A percentile compares a stretch with the other conserved stretches of the same genome.
Evolutionary conservation across 768 basidiomycete species (phyloP).

Genomic region (Pleurotus djamor): DNA sequence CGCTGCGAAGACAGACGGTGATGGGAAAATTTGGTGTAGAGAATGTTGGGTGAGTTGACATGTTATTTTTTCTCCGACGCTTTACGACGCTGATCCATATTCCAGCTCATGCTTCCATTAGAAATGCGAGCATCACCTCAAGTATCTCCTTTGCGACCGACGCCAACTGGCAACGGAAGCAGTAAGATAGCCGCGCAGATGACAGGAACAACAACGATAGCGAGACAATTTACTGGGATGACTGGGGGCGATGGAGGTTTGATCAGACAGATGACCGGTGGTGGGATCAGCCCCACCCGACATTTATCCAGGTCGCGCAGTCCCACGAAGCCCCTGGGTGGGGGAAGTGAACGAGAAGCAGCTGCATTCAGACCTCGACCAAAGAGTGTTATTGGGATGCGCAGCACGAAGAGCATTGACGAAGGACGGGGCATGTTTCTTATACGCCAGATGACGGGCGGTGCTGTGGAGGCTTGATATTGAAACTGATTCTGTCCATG

Average conservation of each 20-base stretch:
- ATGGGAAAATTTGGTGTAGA: slow-evolving; percentile 79
- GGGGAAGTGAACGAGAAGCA: slow-evolving; percentile 13
- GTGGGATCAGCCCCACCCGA: slow-evolving; percentile 63
- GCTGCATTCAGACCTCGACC: slow-evolving; percentile 56
- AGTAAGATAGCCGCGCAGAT: slow-evolving; percentile 48
- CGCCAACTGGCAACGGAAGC: slow-evolving; percentile 36
- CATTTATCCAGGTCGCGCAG: slow-evolving; percentile 46
- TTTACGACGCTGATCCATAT: slow-evolving; percentile 10
- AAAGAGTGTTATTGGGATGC: slow-evolving; percentile 75
- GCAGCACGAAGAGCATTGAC: slow-evolving; percentile 58
- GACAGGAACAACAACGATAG: slow-evolving; percentile 72
- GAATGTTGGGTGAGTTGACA: slow-evolving; percentile 67
- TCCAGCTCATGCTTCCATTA: slow-evolving; percentile 54
- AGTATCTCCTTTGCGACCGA: slow-evolving; percentile 50
- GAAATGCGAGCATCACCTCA: slow-evolving; percentile 46
- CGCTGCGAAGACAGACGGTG: slow-evolving; percentile 70
- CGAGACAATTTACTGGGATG: slow-evolving; percentile 72
- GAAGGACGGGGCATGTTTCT: slow-evolving; percentile 76
- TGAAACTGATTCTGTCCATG: background rate
- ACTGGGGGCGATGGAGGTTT: slow-evolving; percentile 38
- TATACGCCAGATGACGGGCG: slow-evolving; percentile 77
- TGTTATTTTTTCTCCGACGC: background rate
- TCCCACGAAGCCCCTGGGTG: slow-evolving; percentile 68
- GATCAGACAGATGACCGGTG: slow-evolving; percentile 63
- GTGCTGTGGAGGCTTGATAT: background rate